Percentiles rank a stretch among this genome's conserved stretches.
Evolutionary conservation across 1,284 basidiomycete genomes (phyloP).

Genomic region (Ustilago esculenta): DNA sequence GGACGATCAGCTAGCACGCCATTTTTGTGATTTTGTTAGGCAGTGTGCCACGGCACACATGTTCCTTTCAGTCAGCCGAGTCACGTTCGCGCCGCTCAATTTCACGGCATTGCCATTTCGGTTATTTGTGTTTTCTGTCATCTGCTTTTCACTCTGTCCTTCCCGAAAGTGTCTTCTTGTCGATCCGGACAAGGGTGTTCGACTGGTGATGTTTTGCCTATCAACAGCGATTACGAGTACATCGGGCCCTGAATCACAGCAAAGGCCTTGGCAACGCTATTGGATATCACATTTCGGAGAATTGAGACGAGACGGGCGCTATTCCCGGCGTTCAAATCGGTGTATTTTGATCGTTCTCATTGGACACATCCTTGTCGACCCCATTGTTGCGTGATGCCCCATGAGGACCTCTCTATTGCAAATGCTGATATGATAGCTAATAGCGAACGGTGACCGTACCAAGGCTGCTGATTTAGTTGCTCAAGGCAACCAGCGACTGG

Average conservation of each 20-base stretch:
- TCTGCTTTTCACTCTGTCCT: not conserved
- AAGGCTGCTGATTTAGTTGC: constrained; percentile 15
- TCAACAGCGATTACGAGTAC: no score
- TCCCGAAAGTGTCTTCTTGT: not conserved
- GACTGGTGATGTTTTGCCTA: no score
- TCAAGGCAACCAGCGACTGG: constrained; percentile 34
- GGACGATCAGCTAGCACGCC: constrained; percentile 2
- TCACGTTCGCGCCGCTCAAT: constrained; percentile 19
- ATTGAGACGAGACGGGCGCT: not conserved
- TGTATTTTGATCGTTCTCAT: no score
- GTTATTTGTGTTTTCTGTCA: not conserved
- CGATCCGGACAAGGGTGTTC: no score
- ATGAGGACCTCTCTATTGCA: not conserved
- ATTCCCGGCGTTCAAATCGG: constrained; percentile 4
- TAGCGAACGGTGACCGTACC: no score
- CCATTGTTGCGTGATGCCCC: not conserved
- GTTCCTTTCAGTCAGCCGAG: not conserved
- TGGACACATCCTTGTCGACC: no score
- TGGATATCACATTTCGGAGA: no score
- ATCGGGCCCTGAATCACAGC: no score
- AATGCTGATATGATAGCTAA: constrained; percentile 8
- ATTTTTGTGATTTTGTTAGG: constrained; percentile 3
- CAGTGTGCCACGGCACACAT: no score
- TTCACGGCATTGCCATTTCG: constrained; percentile 8
- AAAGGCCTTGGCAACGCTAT: no score